Base-by-base conservation (phyloP, 306 rosid species). In the Chamaecrista fasciculata region DNA sequence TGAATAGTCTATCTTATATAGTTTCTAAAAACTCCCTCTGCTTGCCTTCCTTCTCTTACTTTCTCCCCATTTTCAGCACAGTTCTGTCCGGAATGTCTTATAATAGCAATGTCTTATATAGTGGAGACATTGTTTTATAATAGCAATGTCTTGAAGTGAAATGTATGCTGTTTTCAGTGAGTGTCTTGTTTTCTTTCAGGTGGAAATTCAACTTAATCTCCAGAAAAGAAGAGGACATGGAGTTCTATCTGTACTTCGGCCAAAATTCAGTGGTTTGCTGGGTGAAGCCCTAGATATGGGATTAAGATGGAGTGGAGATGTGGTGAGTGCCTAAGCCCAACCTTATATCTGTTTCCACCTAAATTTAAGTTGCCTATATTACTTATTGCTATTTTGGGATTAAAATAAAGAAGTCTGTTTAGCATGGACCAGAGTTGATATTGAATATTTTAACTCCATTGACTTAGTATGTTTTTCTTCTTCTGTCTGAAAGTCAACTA, bases 301-400 rank as follows among this genome's bases (percentile, higher is more conserved):
- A 40, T 95, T 86, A 73, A 83, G 97, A 86, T 94, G 98, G 98
- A 90, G 95, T 79, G 98, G 98, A 76, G 97, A 94, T 74, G 98
- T 94, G 69, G 98, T 94, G 80, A 94, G 98, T 85, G 51, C 76
- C 76, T 65, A 18, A 14, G 20, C 40, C 73, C 76, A 46, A 55
- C 53, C 50, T 67, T 42, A 68, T 69, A 67, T 69, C n/a, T 47
- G n/a, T 60, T 74, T 72, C 36, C 52, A 58, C 28, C 46, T 61
- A 42, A 46, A 66, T 64, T 62, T 44, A 19, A 51, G 20, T 26
- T 71, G 21, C 49, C 23, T 23, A 7, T 11, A 15, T 48, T 61
- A n/a, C 28, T 26, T 50, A 66, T 51, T 5, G 44, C 31, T 74
- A 62, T 63, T 66, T 18, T 46, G 28, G 24, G 28, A 47, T 51